Percentiles rank a stretch among this genome's conserved stretches.
Conservation (phyloP, 306 rosid genomes). For the Corylus avellana region DNA sequence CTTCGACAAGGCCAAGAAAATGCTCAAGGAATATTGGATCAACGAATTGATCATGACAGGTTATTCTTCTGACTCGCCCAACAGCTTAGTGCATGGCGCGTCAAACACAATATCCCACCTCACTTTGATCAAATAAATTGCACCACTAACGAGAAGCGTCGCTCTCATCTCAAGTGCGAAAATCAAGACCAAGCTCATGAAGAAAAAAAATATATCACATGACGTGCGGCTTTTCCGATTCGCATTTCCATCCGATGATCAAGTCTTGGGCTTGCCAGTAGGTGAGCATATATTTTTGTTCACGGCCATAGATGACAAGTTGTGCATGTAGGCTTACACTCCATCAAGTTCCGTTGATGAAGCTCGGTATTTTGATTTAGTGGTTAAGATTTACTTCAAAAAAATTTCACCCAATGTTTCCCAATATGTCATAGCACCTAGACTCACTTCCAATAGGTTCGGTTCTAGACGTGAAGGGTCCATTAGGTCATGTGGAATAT, state of each 20-base stretch:
- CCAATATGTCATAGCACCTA: slow-evolving; percentile 68
- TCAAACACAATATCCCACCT: slow-evolving; percentile 28
- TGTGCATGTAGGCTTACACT: slow-evolving; percentile 92
- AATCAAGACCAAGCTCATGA: slow-evolving; percentile 63
- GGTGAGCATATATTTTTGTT: slow-evolving; percentile 85
- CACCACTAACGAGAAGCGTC: slow-evolving; percentile 10
- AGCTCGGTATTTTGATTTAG: slow-evolving; percentile 65
- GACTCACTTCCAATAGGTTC: slow-evolving; percentile 56
- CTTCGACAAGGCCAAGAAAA: slow-evolving; percentile 74
- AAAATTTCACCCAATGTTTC: slow-evolving; percentile 66
- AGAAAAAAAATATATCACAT: slow-evolving; percentile 55
- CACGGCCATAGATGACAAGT: slow-evolving; percentile 52
- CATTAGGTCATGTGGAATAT: slow-evolving; percentile 84
- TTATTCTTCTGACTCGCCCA: slow-evolving; percentile 61
- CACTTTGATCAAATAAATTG: slow-evolving; percentile 50
- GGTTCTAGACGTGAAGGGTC: slow-evolving; percentile 64
- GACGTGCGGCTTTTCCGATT: slow-evolving; percentile 70
- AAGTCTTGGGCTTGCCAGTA: slow-evolving; percentile 60
- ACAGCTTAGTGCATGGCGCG: slow-evolving; percentile 51
- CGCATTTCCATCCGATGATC: slow-evolving; percentile 60
- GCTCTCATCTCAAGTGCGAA: slow-evolving; percentile 63
- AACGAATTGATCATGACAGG: slow-evolving; percentile 58
- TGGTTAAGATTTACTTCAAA: slow-evolving; percentile 73
- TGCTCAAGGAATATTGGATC: slow-evolving; percentile 62
- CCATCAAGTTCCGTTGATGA: slow-evolving; percentile 60